A percentile compares a stretch with the other conserved stretches of the same genome.
Conservation (phyloP, 176 grass and related monocot genomes). For the Echinochloa phyllopogon region DNA sequence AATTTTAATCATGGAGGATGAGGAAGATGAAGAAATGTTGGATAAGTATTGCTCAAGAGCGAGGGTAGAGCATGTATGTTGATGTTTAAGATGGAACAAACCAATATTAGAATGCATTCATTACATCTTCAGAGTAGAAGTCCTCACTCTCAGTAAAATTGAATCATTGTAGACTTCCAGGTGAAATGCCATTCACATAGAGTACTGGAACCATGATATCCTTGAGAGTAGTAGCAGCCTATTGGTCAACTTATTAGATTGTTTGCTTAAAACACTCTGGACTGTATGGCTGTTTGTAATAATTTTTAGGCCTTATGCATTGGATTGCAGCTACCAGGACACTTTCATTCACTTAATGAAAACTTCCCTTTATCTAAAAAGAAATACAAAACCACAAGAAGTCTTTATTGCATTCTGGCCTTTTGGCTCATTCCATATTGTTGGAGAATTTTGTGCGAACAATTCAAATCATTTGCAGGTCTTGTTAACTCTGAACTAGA, state of each 20-base stretch:
- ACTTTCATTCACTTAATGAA: no score
- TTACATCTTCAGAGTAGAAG: background rate
- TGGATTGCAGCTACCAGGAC: no score
- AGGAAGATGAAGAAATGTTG: background rate
- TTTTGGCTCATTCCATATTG: background rate
- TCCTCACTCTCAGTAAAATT: conserved; percentile 8
- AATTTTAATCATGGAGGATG: background rate
- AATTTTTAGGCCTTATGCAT: no score
- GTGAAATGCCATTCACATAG: background rate
- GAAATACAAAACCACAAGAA: background rate
- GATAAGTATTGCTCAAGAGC: background rate
- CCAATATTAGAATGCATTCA: background rate
- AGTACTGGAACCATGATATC: background rate
- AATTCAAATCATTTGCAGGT: background rate
- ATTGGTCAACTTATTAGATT: background rate
- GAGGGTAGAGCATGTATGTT: background rate
- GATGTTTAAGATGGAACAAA: background rate
- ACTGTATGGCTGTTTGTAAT: background rate
- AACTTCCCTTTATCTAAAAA: no score
- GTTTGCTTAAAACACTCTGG: background rate
- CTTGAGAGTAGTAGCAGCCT: background rate
- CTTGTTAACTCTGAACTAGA: conserved; percentile 3
- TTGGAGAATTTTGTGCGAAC: background rate
- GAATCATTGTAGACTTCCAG: background rate
- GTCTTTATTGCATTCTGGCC: background rate